Evolutionary conservation across 371 early-diverging fungal genomes (phyloP), one percentile per base, ranked within the genome.

Genomic region (Rhizopus sp.): DNA sequence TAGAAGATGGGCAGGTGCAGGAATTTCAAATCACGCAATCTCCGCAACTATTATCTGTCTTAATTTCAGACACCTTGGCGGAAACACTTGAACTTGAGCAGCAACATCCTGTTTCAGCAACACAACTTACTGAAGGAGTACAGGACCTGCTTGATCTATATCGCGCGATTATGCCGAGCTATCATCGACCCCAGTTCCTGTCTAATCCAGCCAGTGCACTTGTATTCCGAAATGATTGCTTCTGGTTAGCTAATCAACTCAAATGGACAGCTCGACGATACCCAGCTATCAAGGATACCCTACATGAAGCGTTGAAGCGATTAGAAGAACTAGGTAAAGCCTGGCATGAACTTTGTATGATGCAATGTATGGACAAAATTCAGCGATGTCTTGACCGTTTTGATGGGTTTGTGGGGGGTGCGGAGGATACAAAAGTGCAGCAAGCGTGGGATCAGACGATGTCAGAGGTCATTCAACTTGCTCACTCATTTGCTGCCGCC

Each of bases 181-280:
- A 71, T 53, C 73, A 82, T 52, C 71, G 75, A 16, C 45, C 55
- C 0, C 65, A 63, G 7, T 67, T 73, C 32, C 41, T 74, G 7
- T 52, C 67, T 5, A 62, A 78, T n/a, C 84, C 88, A 13, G 81
- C 85, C 4, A 57, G 81, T 23, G 65, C 83, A 0, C 77, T 89
- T 50, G 66, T 88, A 9, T 88, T 89, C 54, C 70, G 83, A 49
- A 91, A 89, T 38, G 91, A 91, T 58, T 91, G 91, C 55, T 72
- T 81, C 63, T 89, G 83, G 69, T 64, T 89, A 7, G 81, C 88
- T 65, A 42, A 68, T 56, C 61, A 67, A 62, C 23, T 69, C 48
- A 57, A 57, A 2, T 37, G 7, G 29, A 23, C 30, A 31, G 39
- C 9, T 13, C 46, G 12, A 8, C 8, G n/a, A 42, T 49, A 16